phyloP scores from a whole-genome alignment of 768 basidiomycete genomes.

The Boletus rubropictus region DNA sequence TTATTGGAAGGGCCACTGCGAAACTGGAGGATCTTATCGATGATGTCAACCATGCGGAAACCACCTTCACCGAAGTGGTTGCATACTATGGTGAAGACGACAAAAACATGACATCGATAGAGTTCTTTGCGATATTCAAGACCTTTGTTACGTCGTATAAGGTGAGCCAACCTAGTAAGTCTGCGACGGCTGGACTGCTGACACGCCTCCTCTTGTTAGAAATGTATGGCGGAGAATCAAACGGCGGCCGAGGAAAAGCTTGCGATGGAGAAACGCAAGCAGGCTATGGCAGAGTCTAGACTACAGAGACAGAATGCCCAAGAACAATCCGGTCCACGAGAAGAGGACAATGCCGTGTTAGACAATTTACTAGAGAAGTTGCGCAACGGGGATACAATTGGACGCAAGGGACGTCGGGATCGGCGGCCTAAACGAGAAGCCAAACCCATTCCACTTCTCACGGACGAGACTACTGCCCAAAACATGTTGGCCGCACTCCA shows the following conservation, averaged over 20 bases:
- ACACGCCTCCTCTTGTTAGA: constrained; percentile 41
- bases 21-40: constrained; percentile 82
- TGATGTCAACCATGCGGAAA: constrained; percentile 79
- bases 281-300: constrained; percentile 58
- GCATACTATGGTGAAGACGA: constrained; percentile 93
- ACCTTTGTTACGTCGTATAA: constrained; percentile 93
- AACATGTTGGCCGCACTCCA: constrained; percentile 74
- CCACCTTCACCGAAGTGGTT: constrained; percentile 78
- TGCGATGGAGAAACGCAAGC: constrained; percentile 63
- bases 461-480: constrained; percentile 43
- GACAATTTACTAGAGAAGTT: constrained; percentile 70
- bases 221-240: constrained; percentile 82
- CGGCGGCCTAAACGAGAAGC: constrained; percentile 36
- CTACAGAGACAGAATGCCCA: constrained; percentile 46
- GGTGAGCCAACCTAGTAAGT: constrained; percentile 36
- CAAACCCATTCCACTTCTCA: constrained; percentile 20
- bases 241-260: constrained; percentile 64
- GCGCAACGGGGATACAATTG: constrained; percentile 60
- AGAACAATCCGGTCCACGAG: constrained; percentile 41
- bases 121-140: constrained; percentile 97
- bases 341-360: constrained; percentile 53
- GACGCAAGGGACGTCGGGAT: constrained; percentile 48
- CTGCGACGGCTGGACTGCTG: background rate
- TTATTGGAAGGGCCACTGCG: constrained; percentile 66
- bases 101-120: constrained; percentile 75